Percentiles rank a stretch among this genome's conserved stretches.
Evolutionary conservation across 2,329 filamentous ascomycete species (phyloP).

Genomic region (Trichoderma breve): DNA sequence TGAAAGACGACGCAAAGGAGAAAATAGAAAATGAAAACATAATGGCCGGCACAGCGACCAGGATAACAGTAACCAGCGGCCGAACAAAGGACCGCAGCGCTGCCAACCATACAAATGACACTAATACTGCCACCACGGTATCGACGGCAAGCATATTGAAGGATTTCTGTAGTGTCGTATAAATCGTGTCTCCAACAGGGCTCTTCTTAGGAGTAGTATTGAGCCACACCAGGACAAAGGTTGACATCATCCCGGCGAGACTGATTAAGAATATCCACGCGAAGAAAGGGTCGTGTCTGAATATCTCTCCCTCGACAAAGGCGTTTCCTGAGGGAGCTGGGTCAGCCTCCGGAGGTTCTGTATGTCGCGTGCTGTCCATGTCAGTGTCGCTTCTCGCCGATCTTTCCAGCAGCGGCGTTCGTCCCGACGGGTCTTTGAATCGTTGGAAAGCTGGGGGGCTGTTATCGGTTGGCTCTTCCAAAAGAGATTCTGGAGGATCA

Average conservation of each 20-base stretch:
- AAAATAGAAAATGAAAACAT: conserved; percentile 89
- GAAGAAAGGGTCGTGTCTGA: conserved; percentile 87
- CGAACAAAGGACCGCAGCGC: conserved; percentile 84
- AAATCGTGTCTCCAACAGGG: conserved; percentile 88
- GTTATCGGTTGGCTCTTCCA: conserved; percentile 53
- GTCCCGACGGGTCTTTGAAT: conserved; percentile 46
- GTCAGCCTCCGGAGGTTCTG: conserved; percentile 39
- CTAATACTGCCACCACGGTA: conserved; percentile 82
- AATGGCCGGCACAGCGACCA: conserved; percentile 81
- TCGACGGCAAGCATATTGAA: conserved; percentile 89
- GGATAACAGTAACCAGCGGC: conserved; percentile 74
- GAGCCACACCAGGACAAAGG: conserved; percentile 84
- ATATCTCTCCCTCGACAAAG: conserved; percentile 63
- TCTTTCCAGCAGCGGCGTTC: conserved; percentile 41
- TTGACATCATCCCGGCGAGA: conserved; percentile 79
- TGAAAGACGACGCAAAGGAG: conserved; percentile 84
- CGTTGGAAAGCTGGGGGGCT: conserved; percentile 62
- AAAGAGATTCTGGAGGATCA: conserved; percentile 59
- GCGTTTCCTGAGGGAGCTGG: conserved; percentile 46
- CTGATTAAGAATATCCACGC: conserved; percentile 85
- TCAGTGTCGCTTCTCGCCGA: conserved; percentile 50
- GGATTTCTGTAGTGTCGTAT: conserved; percentile 80
- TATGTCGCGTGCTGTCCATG: conserved; percentile 38
- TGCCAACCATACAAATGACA: conserved; percentile 88
- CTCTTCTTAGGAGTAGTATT: conserved; percentile 74